phyloP scores from a whole-genome alignment of 768 basidiomycete species.

The Hygrophorus russula region DNA sequence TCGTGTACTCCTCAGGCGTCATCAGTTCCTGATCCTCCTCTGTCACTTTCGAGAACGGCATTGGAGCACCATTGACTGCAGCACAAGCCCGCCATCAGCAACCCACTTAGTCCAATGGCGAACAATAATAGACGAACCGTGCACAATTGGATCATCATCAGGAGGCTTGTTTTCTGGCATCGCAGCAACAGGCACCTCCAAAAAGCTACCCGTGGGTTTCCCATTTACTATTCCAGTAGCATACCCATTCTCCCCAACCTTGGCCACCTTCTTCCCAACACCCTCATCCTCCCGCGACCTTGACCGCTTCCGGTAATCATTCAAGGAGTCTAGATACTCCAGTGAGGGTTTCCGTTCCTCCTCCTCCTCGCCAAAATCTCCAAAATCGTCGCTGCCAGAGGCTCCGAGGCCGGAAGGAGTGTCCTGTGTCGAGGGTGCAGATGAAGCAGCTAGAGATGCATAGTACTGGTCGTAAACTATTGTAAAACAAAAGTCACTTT shows the following conservation, averaged over 20 bases:
- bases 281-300: slow-evolving; percentile 54
- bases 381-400: slow-evolving; percentile 32
- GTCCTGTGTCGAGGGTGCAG: slow-evolving; percentile 42
- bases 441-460: slow-evolving; percentile 58
- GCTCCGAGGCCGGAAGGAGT: slow-evolving; percentile 49
- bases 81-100: neutral
- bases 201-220: slow-evolving; percentile 9
- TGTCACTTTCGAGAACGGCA: slow-evolving; percentile 71
- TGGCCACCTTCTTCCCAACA: slow-evolving; percentile 26
- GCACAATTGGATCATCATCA: slow-evolving; percentile 44
- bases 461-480: slow-evolving; percentile 78
- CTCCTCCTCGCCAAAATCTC: slow-evolving; percentile 49
- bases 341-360: slow-evolving; percentile 59
- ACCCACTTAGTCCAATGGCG: neutral
- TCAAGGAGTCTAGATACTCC: slow-evolving; percentile 57
- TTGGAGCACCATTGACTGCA: slow-evolving; percentile 64
- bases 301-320: slow-evolving; percentile 66
- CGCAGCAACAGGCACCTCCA: slow-evolving; percentile 14
- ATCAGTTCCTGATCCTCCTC: slow-evolving; percentile 90
- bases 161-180: slow-evolving; percentile 19
- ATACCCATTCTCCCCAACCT: slow-evolving; percentile 23
- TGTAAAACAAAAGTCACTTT: neutral
- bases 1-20: slow-evolving; percentile 88
- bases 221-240: slow-evolving; percentile 9
- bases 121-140: slow-evolving; percentile 33